A percentile compares a stretch with the other conserved stretches of the same genome.
These are phyloP conservation scores for Cercophora newfieldiana DNA, from an alignment of 495 filamentous ascomycete species.

Conservation along the genomic window DNA sequence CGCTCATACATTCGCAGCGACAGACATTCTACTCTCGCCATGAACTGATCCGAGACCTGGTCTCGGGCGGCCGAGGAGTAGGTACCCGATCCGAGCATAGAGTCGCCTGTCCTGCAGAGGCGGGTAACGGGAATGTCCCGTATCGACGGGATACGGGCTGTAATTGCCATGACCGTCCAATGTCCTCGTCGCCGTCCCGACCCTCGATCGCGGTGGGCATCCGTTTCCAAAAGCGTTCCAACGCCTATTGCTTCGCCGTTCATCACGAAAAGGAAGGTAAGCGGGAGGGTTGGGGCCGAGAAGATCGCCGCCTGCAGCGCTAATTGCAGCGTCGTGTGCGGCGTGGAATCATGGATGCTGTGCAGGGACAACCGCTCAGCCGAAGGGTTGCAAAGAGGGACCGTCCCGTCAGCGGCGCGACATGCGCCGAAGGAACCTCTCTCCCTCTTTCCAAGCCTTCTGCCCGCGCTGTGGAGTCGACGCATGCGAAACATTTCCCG, in stretches of 20 bases:
- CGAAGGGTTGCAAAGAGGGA: conserved; percentile 20
- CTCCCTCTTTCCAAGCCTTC: background rate
- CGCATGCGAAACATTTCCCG: conserved; percentile 27
- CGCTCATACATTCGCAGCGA: background rate
- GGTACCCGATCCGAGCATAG: conserved; percentile 9
- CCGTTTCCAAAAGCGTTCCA: no score
- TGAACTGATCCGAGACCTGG: background rate
- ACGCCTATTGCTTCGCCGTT: no score
- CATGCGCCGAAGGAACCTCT: conserved; percentile 12
- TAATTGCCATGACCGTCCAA: no score
- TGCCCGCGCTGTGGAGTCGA: conserved; percentile 12
- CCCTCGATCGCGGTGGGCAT: no score
- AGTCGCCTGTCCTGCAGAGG: conserved; percentile 12
- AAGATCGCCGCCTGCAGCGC: background rate
- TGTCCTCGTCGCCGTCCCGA: no score
- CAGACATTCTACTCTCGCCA: background rate
- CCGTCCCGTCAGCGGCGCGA: conserved; percentile 27
- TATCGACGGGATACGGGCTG: background rate
- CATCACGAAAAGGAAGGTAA: background rate
- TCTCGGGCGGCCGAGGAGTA: conserved; percentile 3
- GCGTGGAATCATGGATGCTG: conserved; percentile 4
- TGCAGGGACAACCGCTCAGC: conserved; percentile 6
- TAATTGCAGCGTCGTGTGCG: background rate
- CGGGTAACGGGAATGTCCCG: background rate
- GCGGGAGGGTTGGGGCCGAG: background rate